A percentile compares a stretch with the other conserved stretches of the same genome.
Evolutionary conservation across 768 basidiomycete genomes (phyloP).

Genomic region (Leccinum fibrillosum): DNA sequence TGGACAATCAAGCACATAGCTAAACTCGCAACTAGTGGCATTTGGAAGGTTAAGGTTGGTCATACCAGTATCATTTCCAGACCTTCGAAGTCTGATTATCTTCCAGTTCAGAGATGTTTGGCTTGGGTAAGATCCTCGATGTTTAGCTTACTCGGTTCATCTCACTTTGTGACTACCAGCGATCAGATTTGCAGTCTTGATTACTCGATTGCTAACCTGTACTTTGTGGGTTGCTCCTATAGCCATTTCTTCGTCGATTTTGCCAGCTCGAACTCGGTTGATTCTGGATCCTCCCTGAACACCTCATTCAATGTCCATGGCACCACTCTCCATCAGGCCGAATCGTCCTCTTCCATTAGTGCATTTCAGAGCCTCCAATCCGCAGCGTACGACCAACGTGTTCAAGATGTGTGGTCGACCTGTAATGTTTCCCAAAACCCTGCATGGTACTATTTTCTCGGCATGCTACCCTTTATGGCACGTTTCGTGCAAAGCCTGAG

Average conservation of each 20-base stretch:
- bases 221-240: conserved; percentile 74
- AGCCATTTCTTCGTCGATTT: conserved; percentile 17
- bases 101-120: conserved; percentile 80
- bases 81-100: neutral
- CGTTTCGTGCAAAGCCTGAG: conserved; percentile 85
- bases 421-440: conserved; percentile 46
- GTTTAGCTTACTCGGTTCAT: neutral
- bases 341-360: neutral
- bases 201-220: conserved; percentile 70
- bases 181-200: conserved; percentile 79
- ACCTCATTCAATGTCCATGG: neutral
- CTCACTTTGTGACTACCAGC: conserved; percentile 33
- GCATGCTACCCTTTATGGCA: conserved; percentile 61
- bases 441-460: conserved; percentile 57
- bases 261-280: neutral
- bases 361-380: neutral
- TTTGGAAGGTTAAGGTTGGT: conserved; percentile 67
- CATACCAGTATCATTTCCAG: neutral
- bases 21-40: conserved; percentile 68
- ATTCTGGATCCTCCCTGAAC: neutral
- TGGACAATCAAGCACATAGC: conserved; percentile 71
- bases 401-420: conserved; percentile 43
- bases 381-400: conserved; percentile 25
- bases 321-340: neutral
- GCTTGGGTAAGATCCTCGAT: conserved; percentile 57